A percentile compares a stretch with the other conserved stretches of the same genome.
Conservation (phyloP, 805 yeast genomes). For the Hagleromyces aurorensis region DNA sequence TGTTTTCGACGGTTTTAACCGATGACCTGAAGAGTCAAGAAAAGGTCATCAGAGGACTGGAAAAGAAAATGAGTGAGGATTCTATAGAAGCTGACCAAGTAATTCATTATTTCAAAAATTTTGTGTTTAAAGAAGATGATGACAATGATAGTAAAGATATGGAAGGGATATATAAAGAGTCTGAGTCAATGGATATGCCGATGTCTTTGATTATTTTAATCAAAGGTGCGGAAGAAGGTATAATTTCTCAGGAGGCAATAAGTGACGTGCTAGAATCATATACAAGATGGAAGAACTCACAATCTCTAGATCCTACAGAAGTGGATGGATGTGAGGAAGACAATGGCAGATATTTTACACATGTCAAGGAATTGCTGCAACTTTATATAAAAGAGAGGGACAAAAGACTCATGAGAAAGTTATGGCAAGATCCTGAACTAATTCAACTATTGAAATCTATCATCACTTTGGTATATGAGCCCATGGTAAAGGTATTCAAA, state of each 20-base stretch:
- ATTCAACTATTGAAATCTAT: constrained; percentile 68
- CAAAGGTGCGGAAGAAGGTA: constrained; percentile 16
- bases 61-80: constrained; percentile 30
- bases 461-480: constrained; percentile 64
- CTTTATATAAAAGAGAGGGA: constrained; percentile 63
- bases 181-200: constrained; percentile 26
- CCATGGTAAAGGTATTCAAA: constrained; percentile 60
- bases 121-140: constrained; percentile 28
- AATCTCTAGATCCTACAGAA: constrained; percentile 15
- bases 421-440: constrained; percentile 82
- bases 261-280: constrained; percentile 27
- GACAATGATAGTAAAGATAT: constrained; percentile 23
- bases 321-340: constrained; percentile 17
- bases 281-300: constrained; percentile 21
- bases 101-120: constrained; percentile 25
- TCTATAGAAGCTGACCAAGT: constrained; percentile 20
- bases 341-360: constrained; percentile 40
- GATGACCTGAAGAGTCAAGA: constrained; percentile 67
- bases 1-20: constrained; percentile 62
- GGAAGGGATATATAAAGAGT: constrained; percentile 27
- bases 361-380: constrained; percentile 54
- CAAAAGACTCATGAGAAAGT: constrained; percentile 60
- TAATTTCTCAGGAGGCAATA: constrained; percentile 16
- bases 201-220: constrained; percentile 19
- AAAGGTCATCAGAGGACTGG: constrained; percentile 42